Evolutionary conservation across 495 filamentous ascomycete genomes (phyloP), one percentile per base, ranked within the genome.

Genomic region (Xylaria telfairii): DNA sequence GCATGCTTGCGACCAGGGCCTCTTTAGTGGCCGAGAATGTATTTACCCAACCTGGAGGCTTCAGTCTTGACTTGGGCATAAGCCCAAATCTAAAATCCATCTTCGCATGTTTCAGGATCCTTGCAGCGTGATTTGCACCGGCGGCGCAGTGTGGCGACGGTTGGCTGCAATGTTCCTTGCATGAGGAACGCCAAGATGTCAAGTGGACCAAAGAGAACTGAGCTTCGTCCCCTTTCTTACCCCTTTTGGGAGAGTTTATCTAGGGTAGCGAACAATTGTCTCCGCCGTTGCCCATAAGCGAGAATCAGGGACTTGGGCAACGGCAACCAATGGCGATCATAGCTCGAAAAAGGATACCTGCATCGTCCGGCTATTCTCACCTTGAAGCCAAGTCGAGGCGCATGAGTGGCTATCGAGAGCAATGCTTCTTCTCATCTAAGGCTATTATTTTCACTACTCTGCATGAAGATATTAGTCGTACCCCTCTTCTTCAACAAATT

Each of bases 131-230:
- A n/a, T 46, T 13, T 47, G 62, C 10, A 19, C 64, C 64, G 8
- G 56, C 56, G 56, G 59, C 59, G 59, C 59, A 66, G 64, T 13
- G 19, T 57, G 54, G 54, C 57, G 41, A 69, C 54, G 56, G 44
- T 15, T 62, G 24, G 66, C 67, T 47, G 42, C 56, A 62, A 69
- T 51, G 56, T 69, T 60, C 56, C 67, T 69, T 69, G 67, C 67
- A 61, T 37, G 21, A 62, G 39, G 44, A 46, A 53, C 28, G 56
- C 67, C 56, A 62, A 62, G 41, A 47, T 41, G n/a, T 49, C 67
- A 24, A 30, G 42, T 54, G n/a, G 47, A 41, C 64, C 64, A 66
- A 24, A 66, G 21, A 66, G 64, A 53, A 4, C 34, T 19, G 2
- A 39, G 64, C 47, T 32, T 66, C 46, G 47, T 54, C 64, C 47